phyloP scores from a whole-genome alignment of 306 rosid species.

The Castanea mollissima region DNA sequence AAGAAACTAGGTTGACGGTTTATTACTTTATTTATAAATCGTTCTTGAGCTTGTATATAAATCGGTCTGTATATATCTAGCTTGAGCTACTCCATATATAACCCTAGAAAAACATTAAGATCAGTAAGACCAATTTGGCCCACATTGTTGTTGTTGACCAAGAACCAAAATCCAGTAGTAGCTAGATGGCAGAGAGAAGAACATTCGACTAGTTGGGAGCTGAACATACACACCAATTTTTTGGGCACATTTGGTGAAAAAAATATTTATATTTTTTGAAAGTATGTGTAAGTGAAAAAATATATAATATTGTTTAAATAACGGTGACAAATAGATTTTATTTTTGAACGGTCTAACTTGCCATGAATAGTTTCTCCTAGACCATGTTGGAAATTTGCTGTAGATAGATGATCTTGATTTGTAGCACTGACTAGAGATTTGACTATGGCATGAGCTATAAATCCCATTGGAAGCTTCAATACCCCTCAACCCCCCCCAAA shows the following conservation, averaged over 20 bases:
- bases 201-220: neutral
- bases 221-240: constrained; percentile 9
- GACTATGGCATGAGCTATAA: neutral
- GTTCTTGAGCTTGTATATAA: too few relatives aligned
- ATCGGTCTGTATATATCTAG: too few relatives aligned
- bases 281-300: too few relatives aligned
- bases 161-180: neutral
- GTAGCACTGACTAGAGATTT: neutral
- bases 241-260: too few relatives aligned
- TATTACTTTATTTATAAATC: too few relatives aligned
- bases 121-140: constrained; percentile 41
- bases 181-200: constrained; percentile 11
- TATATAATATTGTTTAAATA: too few relatives aligned
- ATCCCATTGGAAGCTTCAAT: neutral
- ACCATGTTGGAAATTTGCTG: neutral
- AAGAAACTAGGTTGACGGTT: too few relatives aligned
- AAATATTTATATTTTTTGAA: too few relatives aligned
- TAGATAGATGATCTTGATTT: neutral
- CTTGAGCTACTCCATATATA: too few relatives aligned
- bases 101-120: constrained; percentile 26
- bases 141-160: neutral
- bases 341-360: constrained; percentile 17
- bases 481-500: too few relatives aligned
- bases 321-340: too few relatives aligned
- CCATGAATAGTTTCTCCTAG: neutral